phyloP scores from a whole-genome alignment of 768 basidiomycete genomes.

The Tremella yokohamensis region DNA sequence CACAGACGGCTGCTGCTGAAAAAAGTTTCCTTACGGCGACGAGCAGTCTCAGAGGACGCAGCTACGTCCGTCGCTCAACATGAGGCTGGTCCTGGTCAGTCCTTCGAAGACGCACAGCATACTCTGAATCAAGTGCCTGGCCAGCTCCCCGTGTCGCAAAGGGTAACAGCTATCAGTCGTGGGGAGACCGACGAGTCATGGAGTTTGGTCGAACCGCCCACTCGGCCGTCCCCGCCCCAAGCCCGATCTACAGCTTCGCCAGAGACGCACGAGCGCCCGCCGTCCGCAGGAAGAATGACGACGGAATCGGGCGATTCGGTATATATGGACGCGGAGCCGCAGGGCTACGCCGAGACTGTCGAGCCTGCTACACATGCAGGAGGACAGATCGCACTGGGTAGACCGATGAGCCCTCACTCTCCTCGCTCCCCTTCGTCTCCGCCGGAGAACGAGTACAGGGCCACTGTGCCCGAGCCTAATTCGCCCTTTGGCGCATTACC shows the following conservation, averaged over 20 bases:
- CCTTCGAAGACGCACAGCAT: background rate
- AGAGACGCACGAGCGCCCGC: background rate
- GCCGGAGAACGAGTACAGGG: background rate
- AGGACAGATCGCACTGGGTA: background rate
- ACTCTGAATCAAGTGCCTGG: background rate
- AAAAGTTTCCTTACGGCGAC: background rate
- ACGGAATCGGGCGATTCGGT: slow-evolving; percentile 4
- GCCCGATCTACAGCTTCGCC: background rate
- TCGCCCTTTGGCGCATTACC: too few relatives aligned
- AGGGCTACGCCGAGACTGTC: background rate
- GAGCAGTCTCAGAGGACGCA: background rate
- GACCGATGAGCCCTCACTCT: slow-evolving; percentile 3
- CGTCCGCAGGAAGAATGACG: background rate
- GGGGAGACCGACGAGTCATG: background rate
- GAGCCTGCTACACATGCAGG: background rate
- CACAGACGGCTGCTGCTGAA: background rate
- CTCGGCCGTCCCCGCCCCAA: background rate
- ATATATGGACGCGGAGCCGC: slow-evolving; percentile 1
- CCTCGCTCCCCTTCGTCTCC: background rate
- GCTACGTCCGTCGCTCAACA: background rate
- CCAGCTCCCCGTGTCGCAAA: too few relatives aligned
- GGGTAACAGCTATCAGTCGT: background rate
- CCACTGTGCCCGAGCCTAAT: too few relatives aligned
- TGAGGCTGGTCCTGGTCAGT: background rate
- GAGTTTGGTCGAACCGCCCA: background rate